Evolutionary conservation across 176 grass and related monocot genomes (phyloP), one percentile per base, ranked within the genome.

Genomic region (Musa itinerans): DNA sequence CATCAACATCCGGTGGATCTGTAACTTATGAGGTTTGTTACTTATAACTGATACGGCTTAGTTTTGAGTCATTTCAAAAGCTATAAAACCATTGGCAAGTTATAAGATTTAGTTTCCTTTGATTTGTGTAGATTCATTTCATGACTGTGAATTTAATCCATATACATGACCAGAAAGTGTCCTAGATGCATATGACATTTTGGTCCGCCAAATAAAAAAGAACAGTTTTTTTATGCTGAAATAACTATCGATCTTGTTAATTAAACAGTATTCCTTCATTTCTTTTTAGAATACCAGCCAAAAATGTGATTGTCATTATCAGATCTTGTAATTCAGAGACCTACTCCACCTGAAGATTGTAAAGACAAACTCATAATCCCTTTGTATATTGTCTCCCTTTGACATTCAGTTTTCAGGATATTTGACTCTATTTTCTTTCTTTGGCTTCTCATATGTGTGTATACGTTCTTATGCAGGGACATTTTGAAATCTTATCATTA

Each of bases 401-500:
- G 3, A 65, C 63, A n/a, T 12, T 22, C 23, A 26, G 21, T 65
- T 27, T 11, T 27, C 25, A 24, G 21, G 19, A 23, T 20, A 76
- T 50, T 68, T 82, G 52, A 14, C n/a, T 64, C 4, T 69, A 2
- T 69, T 71, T 56, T 3, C 5, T 26, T 54, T 16, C 26, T 34
- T 2, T 11, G 11, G 66, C 69, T 69, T 49, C 76, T 2, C 49
- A 66, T 21, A 66, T 21, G 12, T 24, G 0, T 68, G 29, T 55
- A 24, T 69, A 50, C 1, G 9, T 67, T 73, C 71, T 77, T 72
- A 68, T 19, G 50, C 85, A 96, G 93, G 93, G 93, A 53, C 89
- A 89, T 49, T 96, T 92, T 87, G 93, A 96, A 78, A 88, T 96
- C 79, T 79, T 96, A 65, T 92, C 93, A 2, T 77, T 96, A 23